Percentiles rank a stretch among this genome's conserved stretches.
Evolutionary conservation across 768 basidiomycete species (phyloP).

Genomic region (Tephrocybe sp.): DNA sequence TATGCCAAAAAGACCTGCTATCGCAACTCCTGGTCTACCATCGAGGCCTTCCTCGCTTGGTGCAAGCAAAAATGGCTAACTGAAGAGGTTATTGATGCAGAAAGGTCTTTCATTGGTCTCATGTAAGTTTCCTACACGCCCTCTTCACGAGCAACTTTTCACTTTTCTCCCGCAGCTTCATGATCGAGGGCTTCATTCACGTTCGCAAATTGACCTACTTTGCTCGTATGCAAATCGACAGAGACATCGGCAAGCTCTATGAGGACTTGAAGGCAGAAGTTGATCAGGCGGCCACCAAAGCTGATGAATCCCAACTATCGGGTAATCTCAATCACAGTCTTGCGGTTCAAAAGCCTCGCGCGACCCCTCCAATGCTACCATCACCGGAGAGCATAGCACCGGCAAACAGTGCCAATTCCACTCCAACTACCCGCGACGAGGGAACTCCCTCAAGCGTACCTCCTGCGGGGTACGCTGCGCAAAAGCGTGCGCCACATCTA

Average conservation of each 20-base stretch:
- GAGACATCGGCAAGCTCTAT: conserved; percentile 36
- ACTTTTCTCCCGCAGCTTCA: conserved; percentile 50
- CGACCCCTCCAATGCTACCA: conserved; percentile 73
- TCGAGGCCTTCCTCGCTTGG: conserved; percentile 67
- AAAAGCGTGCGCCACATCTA: conserved; percentile 29
- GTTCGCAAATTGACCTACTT: conserved; percentile 35
- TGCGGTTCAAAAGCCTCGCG: conserved; percentile 35
- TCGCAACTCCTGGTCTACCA: conserved; percentile 64
- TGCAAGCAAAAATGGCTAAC: conserved; percentile 68
- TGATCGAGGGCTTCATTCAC: conserved; percentile 78
- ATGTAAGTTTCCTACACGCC: conserved; percentile 52
- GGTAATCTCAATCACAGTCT: conserved; percentile 24
- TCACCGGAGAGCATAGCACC: conserved; percentile 71
- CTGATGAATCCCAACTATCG: conserved; percentile 31
- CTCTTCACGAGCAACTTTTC: conserved; percentile 26
- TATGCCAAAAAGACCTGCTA: conserved; percentile 53
- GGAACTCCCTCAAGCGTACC: conserved; percentile 47
- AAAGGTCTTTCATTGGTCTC: conserved; percentile 71
- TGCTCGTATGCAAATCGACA: conserved; percentile 33
- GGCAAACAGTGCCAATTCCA: conserved; percentile 72
- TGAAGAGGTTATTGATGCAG: conserved; percentile 49
- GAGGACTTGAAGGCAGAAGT: conserved; percentile 36
- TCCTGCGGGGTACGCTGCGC: conserved; percentile 27
- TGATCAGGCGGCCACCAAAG: conserved; percentile 37
- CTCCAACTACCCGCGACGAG: conserved; percentile 60